phyloP scores from a whole-genome alignment of 2,329 filamentous ascomycete genomes.

The Ustilaginoidea virens region DNA sequence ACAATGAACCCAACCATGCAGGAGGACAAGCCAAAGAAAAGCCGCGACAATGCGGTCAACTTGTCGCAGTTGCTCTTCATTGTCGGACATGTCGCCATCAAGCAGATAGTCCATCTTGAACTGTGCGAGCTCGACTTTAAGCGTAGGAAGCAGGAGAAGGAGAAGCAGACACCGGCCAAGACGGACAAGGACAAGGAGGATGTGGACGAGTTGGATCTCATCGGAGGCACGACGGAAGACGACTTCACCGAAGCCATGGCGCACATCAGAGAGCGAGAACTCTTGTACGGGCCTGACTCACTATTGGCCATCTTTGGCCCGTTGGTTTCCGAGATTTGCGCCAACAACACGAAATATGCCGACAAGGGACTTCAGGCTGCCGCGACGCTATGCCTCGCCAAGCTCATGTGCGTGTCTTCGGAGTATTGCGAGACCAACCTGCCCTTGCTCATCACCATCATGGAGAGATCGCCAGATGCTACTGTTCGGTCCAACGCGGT shows the following conservation, averaged over 20 bases:
- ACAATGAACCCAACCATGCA: conserved; percentile 5
- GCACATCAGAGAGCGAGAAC: conserved; percentile 69
- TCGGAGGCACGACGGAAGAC: conserved; percentile 89
- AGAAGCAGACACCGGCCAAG: conserved; percentile 42
- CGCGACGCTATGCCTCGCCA: conserved; percentile 85
- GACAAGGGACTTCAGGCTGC: conserved; percentile 85
- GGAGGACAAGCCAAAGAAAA: conserved; percentile 30
- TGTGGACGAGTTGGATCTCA: conserved; percentile 84
- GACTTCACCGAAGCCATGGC: conserved; percentile 80
- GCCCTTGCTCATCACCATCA: conserved; percentile 88
- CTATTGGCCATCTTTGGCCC: conserved; percentile 84
- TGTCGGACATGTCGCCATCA: conserved; percentile 92
- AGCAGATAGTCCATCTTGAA: conserved; percentile 96
- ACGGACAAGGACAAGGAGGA: conserved; percentile 40
- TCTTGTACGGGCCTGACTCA: conserved; percentile 68
- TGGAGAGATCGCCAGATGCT: conserved; percentile 84
- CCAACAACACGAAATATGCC: conserved; percentile 82
- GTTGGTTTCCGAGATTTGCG: conserved; percentile 82
- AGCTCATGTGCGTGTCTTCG: conserved; percentile 95
- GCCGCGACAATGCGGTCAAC: conserved; percentile 52
- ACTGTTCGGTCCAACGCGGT: conserved; percentile 93
- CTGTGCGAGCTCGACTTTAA: conserved; percentile 98
- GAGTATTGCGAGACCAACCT: conserved; percentile 94
- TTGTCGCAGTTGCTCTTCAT: conserved; percentile 89
- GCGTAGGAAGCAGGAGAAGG: conserved; percentile 79